Conservation (phyloP, 768 basidiomycete genomes). For the Suillus placidus region DNA sequence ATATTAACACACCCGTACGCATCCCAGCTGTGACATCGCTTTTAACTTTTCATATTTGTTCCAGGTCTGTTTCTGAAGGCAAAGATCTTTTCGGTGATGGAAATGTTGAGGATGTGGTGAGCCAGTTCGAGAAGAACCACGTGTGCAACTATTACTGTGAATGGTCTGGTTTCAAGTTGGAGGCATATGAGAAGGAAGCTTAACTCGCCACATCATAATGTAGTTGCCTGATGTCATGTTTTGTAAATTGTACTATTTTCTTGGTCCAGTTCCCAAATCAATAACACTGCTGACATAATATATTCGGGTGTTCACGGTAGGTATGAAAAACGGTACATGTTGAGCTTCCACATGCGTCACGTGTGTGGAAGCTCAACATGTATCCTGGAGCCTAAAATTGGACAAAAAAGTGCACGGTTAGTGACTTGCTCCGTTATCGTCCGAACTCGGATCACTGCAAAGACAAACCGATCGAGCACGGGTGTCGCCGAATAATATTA, state of each 20-base stretch:
- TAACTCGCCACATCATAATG: too few species aligned
- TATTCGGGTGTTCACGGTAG: too few species aligned
- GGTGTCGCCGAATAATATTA: too few species aligned
- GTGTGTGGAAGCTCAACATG: too few species aligned
- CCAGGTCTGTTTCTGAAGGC: not conserved
- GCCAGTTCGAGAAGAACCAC: not conserved
- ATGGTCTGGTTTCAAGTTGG: not conserved
- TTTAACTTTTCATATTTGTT: not conserved
- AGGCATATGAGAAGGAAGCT: not conserved
- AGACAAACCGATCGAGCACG: too few species aligned
- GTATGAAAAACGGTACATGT: too few species aligned
- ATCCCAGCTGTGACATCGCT: not conserved
- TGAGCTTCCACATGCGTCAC: too few species aligned
- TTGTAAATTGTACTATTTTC: not conserved
- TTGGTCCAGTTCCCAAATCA: not conserved
- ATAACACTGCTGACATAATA: too few species aligned
- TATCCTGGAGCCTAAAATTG: too few species aligned
- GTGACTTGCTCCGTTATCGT: too few species aligned
- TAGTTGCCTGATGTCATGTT: not conserved
- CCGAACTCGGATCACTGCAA: too few species aligned
- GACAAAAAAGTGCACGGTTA: too few species aligned
- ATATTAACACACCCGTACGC: not conserved
- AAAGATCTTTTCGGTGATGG: not conserved
- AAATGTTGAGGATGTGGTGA: not conserved
- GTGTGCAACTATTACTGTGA: not conserved